Evolutionary conservation across 148 eudicot species (phyloP).

Genomic region (Chenopodium quinoa): DNA sequence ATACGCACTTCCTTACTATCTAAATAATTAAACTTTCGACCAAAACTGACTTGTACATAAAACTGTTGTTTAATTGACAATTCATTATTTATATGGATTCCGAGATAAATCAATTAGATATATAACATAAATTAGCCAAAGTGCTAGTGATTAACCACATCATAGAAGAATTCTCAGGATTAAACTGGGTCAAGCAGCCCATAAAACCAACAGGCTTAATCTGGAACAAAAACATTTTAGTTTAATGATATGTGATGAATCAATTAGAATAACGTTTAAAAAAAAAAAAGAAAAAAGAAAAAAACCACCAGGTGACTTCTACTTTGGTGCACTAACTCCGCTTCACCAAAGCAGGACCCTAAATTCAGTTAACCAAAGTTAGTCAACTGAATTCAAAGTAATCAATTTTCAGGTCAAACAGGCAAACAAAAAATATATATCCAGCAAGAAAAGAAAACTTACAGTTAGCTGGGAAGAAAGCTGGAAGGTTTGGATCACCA

Average conservation of each 20-base stretch:
- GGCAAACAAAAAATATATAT: not conserved
- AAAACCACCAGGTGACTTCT: no score
- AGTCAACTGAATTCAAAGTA: not conserved
- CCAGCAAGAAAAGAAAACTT: not conserved
- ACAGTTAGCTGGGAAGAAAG: slow-evolving; percentile 75
- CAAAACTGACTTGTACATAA: not conserved
- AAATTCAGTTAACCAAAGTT: not conserved
- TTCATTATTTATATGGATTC: not conserved
- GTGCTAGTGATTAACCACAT: not conserved
- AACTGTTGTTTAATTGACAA: not conserved
- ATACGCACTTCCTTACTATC: not conserved
- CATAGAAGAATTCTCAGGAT: not conserved
- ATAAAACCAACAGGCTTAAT: no score
- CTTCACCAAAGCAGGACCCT: not conserved
- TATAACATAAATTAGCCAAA: not conserved
- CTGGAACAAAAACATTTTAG: no score
- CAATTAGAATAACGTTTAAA: no score
- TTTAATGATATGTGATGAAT: no score
- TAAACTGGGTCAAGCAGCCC: no score
- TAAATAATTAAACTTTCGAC: not conserved
- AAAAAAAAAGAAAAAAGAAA: no score
- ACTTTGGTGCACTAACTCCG: not conserved
- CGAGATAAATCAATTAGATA: not conserved
- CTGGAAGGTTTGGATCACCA: slow-evolving; percentile 72
- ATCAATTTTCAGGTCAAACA: not conserved